Percentiles rank a stretch among this genome's conserved stretches.
phyloP scores from a whole-genome alignment of 208 protist species.

The Wallacemonas sp. region DNA sequence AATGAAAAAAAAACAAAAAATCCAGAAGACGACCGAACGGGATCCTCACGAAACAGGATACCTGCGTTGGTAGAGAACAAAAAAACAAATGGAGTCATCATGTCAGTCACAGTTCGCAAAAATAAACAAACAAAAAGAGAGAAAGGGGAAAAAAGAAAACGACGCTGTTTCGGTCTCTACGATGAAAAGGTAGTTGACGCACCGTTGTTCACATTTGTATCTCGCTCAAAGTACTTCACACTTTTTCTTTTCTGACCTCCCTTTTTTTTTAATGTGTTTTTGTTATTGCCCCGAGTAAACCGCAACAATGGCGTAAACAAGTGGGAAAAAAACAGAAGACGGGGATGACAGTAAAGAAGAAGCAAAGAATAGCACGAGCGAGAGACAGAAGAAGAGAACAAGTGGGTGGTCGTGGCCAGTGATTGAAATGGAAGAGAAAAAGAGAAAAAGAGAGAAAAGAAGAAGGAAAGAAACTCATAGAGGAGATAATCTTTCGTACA shows the following conservation, averaged over 20 bases:
- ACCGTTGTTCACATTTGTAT: background rate
- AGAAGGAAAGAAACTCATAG: background rate
- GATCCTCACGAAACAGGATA: background rate
- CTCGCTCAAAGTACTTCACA: background rate
- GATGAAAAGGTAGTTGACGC: background rate
- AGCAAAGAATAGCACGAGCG: background rate
- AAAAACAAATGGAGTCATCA: background rate
- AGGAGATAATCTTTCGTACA: no score
- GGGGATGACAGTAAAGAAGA: background rate
- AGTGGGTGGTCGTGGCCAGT: no score
- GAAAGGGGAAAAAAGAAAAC: slow-evolving; percentile 19
- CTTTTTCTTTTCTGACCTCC: slow-evolving; percentile 1
- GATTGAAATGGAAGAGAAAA: background rate
- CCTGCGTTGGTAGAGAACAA: no score
- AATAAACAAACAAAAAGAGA: slow-evolving; percentile 2
- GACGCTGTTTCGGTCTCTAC: background rate
- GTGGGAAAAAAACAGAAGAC: background rate
- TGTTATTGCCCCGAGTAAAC: no score
- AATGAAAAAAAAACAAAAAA: slow-evolving; percentile 17
- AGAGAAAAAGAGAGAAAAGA: background rate
- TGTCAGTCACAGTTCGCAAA: slow-evolving; percentile 7
- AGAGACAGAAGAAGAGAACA: slow-evolving; percentile 7
- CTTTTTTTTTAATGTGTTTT: slow-evolving; percentile 19
- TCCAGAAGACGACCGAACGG: background rate
- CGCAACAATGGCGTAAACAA: no score